A percentile compares a stretch with the other conserved stretches of the same genome.
These are phyloP conservation scores for Kregervanrija pseudodelftensis DNA, from an alignment of 805 yeast genomes.

Conservation along the genomic window DNA sequence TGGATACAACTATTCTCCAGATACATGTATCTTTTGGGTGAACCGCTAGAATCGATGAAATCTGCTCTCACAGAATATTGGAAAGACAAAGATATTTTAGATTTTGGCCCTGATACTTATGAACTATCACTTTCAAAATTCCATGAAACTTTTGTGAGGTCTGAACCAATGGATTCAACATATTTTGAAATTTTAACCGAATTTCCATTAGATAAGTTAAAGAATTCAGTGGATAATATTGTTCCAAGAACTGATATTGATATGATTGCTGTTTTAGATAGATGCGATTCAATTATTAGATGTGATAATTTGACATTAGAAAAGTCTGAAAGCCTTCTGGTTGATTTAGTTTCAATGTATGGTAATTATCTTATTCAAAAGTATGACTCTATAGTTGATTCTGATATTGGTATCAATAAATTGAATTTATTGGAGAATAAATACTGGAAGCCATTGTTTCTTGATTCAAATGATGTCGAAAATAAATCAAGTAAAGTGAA, in stretches of 20 bases:
- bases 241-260: conserved; percentile 42
- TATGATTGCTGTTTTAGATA: conserved; percentile 36
- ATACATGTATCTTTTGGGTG: conserved; percentile 51
- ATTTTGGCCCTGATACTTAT: conserved; percentile 5
- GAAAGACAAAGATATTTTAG: conserved; percentile 4
- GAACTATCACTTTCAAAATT: conserved; percentile 4
- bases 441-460: conserved; percentile 20
- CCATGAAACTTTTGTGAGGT: neutral
- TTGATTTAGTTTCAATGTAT: conserved; percentile 35
- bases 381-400: neutral
- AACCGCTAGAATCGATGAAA: conserved; percentile 31
- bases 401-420: conserved; percentile 3
- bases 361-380: conserved; percentile 34
- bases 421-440: conserved; percentile 15
- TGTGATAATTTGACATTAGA: conserved; percentile 17
- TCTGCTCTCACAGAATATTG: conserved; percentile 11
- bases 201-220: conserved; percentile 24
- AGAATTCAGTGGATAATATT: conserved; percentile 20
- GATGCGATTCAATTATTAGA: conserved; percentile 28
- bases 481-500: neutral
- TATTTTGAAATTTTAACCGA: conserved; percentile 31
- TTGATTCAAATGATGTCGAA: conserved; percentile 2
- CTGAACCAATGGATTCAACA: conserved; percentile 10
- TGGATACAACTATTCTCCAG: conserved; percentile 50
- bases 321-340: conserved; percentile 22